Conservation (phyloP, 257 asterid genomes). For the Orobanche coerulescens region DNA sequence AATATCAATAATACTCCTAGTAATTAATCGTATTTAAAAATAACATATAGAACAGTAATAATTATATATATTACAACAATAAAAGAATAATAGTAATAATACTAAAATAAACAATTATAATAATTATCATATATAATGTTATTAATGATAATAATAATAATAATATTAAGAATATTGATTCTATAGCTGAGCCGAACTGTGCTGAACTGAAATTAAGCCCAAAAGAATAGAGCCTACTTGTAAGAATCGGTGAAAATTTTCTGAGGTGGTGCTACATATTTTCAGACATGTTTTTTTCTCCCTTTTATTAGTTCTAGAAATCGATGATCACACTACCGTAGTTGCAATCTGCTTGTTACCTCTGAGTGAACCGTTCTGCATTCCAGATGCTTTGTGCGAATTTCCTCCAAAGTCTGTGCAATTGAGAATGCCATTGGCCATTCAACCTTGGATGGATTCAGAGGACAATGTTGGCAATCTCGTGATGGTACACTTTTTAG, state of each 20-base stretch:
- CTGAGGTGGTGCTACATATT: not conserved
- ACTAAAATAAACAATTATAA: too few species aligned
- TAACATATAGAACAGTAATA: too few species aligned
- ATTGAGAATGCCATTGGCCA: constrained; percentile 69
- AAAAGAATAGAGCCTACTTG: too few species aligned
- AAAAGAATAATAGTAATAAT: too few species aligned
- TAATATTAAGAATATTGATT: too few species aligned
- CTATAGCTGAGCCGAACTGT: too few species aligned
- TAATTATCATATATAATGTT: too few species aligned
- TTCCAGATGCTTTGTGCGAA: constrained; percentile 70
- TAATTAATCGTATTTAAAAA: too few species aligned
- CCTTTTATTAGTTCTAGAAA: not conserved
- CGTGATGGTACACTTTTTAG: constrained; percentile 62
- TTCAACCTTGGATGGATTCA: constrained; percentile 85
- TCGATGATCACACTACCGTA: not conserved
- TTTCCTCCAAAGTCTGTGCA: constrained; percentile 84
- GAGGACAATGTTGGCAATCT: constrained; percentile 91
- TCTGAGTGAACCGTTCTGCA: constrained; percentile 21
- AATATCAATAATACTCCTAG: too few species aligned
- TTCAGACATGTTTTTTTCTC: not conserved
- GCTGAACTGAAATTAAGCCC: too few species aligned
- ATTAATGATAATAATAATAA: too few species aligned
- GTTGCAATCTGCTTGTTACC: constrained; percentile 1
- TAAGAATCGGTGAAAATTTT: not conserved
- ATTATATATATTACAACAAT: too few species aligned